Percentiles rank a stretch among this genome's conserved stretches.
phyloP scores from a whole-genome alignment of 176 grass and related monocot genomes.

The Eleusine coracana region DNA sequence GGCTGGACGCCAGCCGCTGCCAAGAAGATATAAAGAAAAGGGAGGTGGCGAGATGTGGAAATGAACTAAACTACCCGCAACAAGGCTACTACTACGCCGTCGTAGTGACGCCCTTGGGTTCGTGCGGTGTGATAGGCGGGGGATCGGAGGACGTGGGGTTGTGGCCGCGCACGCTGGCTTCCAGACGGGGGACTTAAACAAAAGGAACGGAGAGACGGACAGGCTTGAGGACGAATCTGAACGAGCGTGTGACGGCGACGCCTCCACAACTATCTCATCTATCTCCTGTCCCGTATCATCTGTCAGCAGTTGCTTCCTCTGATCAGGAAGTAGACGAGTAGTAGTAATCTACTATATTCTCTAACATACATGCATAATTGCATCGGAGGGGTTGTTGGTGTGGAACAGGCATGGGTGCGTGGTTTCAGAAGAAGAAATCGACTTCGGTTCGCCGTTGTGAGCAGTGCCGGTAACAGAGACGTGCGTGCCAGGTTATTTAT shows the following conservation, averaged over 20 bases:
- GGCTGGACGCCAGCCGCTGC: slow-evolving; percentile 38
- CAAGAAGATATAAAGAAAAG: slow-evolving; percentile 48
- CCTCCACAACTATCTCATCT: slow-evolving; percentile 46
- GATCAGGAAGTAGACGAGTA: slow-evolving; percentile 40
- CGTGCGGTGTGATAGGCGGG: slow-evolving; percentile 11
- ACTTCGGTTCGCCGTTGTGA: not conserved
- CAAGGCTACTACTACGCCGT: slow-evolving; percentile 1
- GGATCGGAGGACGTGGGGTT: slow-evolving; percentile 50
- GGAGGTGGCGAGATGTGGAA: slow-evolving; percentile 28
- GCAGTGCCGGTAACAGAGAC: slow-evolving; percentile 5
- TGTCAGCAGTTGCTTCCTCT: slow-evolving; percentile 36
- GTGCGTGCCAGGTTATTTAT: not conserved
- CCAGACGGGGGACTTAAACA: slow-evolving; percentile 28
- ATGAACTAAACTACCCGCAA: slow-evolving; percentile 32
- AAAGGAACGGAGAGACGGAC: not conserved
- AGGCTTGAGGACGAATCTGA: slow-evolving; percentile 2
- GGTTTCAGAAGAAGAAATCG: not conserved
- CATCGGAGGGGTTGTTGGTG: slow-evolving; percentile 28
- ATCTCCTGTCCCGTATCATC: not conserved
- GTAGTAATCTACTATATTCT: not conserved
- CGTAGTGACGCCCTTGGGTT: slow-evolving; percentile 29
- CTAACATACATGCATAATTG: not conserved
- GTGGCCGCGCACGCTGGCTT: slow-evolving; percentile 50
- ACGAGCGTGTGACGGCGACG: slow-evolving; percentile 47
- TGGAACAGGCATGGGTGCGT: not conserved